These are phyloP conservation scores for Trichothecium roseum DNA, from an alignment of 2,329 filamentous ascomycete species.

Conservation along the genomic window DNA sequence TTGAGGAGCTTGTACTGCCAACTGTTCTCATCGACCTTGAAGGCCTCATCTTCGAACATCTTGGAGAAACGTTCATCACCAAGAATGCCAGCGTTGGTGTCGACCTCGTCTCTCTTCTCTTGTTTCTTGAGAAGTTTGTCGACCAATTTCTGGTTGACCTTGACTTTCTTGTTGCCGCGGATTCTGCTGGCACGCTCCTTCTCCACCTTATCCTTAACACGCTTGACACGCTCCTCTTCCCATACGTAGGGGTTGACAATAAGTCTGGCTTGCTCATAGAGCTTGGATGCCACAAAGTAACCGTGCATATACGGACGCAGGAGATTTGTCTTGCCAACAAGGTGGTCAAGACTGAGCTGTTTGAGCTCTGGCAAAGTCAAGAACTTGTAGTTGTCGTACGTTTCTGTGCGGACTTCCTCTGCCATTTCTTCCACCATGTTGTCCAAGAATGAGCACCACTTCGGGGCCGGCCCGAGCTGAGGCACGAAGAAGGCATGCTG, in stretches of 20 bases:
- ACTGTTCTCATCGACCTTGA: constrained; percentile 80
- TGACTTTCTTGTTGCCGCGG: constrained; percentile 90
- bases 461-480: constrained; percentile 83
- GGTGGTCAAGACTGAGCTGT: constrained; percentile 73
- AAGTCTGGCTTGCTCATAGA: constrained; percentile 89
- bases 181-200: constrained; percentile 95
- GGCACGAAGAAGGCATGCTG: constrained; percentile 95
- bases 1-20: constrained; percentile 83
- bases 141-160: constrained; percentile 79
- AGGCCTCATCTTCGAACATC: constrained; percentile 89
- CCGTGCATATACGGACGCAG: constrained; percentile 97
- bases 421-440: constrained; percentile 99
- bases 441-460: constrained; percentile 94
- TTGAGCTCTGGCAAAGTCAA: constrained; percentile 79
- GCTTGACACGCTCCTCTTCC: constrained; percentile 85
- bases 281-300: constrained; percentile 88
- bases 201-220: constrained; percentile 88
- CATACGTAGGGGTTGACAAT: constrained; percentile 91
- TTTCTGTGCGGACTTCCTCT: constrained; percentile 65
- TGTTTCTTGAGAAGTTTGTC: constrained; percentile 62
- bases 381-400: constrained; percentile 99
- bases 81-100: constrained; percentile 56
- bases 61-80: constrained; percentile 78
- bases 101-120: constrained; percentile 47
- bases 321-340: constrained; percentile 82